A percentile compares a stretch with the other conserved stretches of the same genome.
phyloP scores from a whole-genome alignment of 768 basidiomycete genomes.

The Russula compacta region DNA sequence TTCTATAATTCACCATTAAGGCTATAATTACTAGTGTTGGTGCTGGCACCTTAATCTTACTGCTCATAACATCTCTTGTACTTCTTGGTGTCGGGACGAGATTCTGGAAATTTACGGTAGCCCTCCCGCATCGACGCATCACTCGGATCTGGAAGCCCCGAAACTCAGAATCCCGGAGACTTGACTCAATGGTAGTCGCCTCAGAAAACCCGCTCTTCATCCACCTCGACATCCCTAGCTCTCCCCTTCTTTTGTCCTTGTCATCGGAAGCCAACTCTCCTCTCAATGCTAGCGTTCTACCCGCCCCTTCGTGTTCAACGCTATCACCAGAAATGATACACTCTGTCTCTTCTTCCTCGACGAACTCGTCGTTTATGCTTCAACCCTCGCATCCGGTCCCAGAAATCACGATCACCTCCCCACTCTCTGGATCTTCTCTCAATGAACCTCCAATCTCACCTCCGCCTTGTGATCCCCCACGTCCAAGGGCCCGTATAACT shows the following conservation, averaged over 20 bases:
- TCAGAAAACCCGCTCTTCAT: conserved; percentile 7
- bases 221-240: conserved; percentile 12
- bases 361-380: background rate
- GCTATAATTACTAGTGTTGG: background rate
- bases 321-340: background rate
- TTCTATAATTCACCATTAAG: conserved; percentile 8
- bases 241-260: conserved; percentile 16
- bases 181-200: background rate
- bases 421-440: background rate
- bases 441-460: background rate
- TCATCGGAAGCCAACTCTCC: conserved; percentile 1
- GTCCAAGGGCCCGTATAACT: background rate
- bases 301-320: background rate
- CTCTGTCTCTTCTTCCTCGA: conserved; percentile 1
- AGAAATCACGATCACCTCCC: conserved; percentile 14
- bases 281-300: background rate
- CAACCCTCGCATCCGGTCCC: conserved; percentile 12
- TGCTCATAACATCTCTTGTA: background rate
- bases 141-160: background rate
- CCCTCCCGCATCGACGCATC: background rate
- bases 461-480: background rate
- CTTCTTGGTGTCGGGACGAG: conserved; percentile 3
- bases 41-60: conserved; percentile 15
- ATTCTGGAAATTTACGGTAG: background rate
- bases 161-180: background rate